Conservation (phyloP, 148 eudicot species). For the Mesembryanthemum crystallinum region DNA sequence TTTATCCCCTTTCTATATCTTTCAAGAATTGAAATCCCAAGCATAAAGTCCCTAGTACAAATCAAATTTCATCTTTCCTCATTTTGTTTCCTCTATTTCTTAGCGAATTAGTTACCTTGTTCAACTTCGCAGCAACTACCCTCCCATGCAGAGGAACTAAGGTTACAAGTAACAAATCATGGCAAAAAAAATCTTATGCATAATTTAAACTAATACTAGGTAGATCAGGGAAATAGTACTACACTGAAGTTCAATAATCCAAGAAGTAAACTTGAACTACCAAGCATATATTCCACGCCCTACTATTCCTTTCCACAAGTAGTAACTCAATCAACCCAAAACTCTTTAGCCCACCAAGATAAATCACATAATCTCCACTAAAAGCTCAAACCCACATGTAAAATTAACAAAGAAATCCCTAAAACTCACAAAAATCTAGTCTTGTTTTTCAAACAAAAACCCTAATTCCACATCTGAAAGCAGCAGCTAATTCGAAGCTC, state of each 20-base stretch:
- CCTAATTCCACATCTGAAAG: constrained; percentile 3
- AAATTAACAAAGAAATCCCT: no score
- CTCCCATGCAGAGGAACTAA: background rate
- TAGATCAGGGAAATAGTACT: background rate
- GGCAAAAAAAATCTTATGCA: background rate
- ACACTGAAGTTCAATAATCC: constrained; percentile 4
- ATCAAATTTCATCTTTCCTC: background rate
- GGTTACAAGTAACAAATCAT: background rate
- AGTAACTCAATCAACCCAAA: constrained; percentile 4
- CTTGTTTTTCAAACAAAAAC: background rate
- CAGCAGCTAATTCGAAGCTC: background rate
- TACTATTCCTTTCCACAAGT: background rate
- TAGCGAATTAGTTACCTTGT: background rate
- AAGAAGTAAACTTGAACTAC: background rate
- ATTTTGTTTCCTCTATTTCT: background rate
- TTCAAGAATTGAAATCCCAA: background rate
- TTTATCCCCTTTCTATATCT: background rate
- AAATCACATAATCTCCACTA: background rate
- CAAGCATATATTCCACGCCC: background rate
- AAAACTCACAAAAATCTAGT: no score
- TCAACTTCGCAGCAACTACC: background rate
- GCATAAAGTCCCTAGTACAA: background rate
- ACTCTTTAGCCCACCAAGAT: background rate
- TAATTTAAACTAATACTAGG: background rate
- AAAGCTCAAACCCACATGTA: background rate